These are phyloP conservation scores for Geotrichum macrosporum DNA, from an alignment of 1,139 yeast species.

Conservation along the genomic window DNA sequence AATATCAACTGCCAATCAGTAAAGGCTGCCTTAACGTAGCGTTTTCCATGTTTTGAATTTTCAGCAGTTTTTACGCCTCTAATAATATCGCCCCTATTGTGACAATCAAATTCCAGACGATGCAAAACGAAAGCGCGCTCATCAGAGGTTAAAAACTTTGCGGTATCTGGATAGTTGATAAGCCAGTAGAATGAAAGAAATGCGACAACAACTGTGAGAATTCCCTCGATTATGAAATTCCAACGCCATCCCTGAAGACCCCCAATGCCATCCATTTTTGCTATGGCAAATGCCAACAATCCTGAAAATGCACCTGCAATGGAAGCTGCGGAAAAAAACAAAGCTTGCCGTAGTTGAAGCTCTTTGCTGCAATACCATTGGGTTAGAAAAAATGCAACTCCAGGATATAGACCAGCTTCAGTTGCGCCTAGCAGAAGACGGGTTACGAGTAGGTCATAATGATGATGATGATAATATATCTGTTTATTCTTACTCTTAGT, in stretches of 20 bases:
- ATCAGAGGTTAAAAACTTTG: conserved; percentile 46
- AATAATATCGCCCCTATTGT: conserved; percentile 2
- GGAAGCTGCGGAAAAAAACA: conserved; percentile 49
- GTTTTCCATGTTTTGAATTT: conserved; percentile 13
- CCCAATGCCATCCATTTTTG: conserved; percentile 42
- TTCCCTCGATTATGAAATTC: conserved; percentile 18
- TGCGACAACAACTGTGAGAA: conserved; percentile 37
- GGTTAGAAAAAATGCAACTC: conserved; percentile 31
- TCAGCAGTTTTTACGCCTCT: conserved; percentile 11
- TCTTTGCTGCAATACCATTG: conserved; percentile 43
- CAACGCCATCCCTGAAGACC: conserved; percentile 19
- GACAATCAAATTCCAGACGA: conserved; percentile 39
- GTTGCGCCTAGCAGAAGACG: conserved; percentile 42
- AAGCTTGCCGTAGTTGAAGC: conserved; percentile 50
- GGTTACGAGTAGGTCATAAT: conserved; percentile 44
- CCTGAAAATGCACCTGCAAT: conserved; percentile 52
- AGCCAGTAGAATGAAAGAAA: conserved; percentile 44
- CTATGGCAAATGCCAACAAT: conserved; percentile 37
- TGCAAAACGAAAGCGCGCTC: conserved; percentile 47
- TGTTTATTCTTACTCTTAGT: too few species aligned
- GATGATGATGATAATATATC: too few species aligned
- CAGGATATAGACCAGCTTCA: conserved; percentile 32
- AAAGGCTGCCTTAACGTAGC: conserved; percentile 32
- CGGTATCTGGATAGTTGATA: conserved; percentile 49
- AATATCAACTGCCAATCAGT: conserved; percentile 34